These are phyloP conservation scores for Gnomoniopsis smithogilvyi DNA, from an alignment of 2,329 filamentous ascomycete species.

Conservation along the genomic window DNA sequence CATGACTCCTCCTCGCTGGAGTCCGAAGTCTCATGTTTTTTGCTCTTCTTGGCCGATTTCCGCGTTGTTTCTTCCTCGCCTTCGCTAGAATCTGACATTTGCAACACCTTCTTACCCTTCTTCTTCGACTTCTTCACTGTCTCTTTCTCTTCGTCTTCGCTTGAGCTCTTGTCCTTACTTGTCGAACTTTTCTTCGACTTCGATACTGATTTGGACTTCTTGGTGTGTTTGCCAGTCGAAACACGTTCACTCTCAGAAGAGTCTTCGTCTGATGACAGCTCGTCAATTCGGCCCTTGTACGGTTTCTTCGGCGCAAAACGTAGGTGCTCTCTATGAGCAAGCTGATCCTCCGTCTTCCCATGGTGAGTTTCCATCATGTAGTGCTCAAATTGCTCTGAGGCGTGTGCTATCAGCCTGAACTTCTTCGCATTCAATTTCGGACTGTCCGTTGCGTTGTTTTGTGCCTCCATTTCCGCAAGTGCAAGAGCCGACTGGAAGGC, in stretches of 20 bases:
- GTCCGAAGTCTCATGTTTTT: neutral
- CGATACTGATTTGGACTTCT: neutral
- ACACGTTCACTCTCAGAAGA: neutral
- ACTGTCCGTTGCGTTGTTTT: neutral
- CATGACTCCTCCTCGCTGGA: too few relatives aligned
- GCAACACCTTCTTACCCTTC: neutral
- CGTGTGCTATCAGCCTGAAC: neutral
- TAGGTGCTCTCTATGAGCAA: neutral
- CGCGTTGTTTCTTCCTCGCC: neutral
- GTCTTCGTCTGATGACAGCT: neutral
- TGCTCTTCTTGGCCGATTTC: neutral
- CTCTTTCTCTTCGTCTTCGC: neutral
- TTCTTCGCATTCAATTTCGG: neutral
- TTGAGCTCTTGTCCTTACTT: neutral
- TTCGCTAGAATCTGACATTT: neutral
- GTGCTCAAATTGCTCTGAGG: neutral
- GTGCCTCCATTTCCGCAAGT: neutral
- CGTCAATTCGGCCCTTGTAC: neutral
- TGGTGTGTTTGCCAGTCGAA: neutral
- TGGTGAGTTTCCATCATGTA: neutral
- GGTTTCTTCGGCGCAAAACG: neutral
- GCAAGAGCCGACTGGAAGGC: conserved; percentile 25
- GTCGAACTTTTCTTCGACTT: neutral
- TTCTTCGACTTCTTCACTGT: neutral
- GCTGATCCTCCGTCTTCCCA: neutral